Evolutionary conservation across 2,329 filamentous ascomycete species (phyloP).

Genomic region (Pseudogymnoascus sp.): DNA sequence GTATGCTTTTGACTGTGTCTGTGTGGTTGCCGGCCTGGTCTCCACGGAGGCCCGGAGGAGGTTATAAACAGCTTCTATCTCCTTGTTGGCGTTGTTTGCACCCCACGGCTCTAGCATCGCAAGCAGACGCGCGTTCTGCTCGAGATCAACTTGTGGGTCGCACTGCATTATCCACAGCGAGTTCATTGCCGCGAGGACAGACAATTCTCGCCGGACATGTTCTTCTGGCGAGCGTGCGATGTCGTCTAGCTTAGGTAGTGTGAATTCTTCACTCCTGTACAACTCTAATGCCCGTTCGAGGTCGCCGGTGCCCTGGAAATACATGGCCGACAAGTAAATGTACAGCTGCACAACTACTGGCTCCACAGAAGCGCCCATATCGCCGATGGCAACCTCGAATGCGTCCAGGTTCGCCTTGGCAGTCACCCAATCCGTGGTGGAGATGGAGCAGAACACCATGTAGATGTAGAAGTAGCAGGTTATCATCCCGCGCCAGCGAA

Average conservation of each 20-base stretch:
- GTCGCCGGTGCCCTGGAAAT: conserved; percentile 69
- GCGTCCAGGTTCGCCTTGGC: conserved; percentile 22
- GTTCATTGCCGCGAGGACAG: conserved; percentile 60
- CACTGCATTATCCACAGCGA: conserved; percentile 65
- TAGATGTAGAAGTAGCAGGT: conserved; percentile 27
- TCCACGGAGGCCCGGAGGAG: conserved; percentile 63
- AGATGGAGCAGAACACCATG: conserved; percentile 25
- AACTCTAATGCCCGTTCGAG: conserved; percentile 58
- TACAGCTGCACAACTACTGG: conserved; percentile 21
- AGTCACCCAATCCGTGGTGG: conserved; percentile 23
- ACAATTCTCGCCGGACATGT: conserved; percentile 55
- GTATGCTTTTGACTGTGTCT: conserved; percentile 70
- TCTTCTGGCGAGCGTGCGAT: conserved; percentile 32
- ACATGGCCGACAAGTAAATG: conserved; percentile 64
- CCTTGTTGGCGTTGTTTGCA: conserved; percentile 59
- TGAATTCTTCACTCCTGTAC: conserved; percentile 56
- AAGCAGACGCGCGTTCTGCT: conserved; percentile 52
- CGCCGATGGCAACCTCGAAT: conserved; percentile 17
- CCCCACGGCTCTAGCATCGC: conserved; percentile 61
- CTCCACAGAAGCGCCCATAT: conserved; percentile 19
- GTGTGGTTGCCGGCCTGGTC: conserved; percentile 53
- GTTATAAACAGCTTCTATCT: conserved; percentile 70
- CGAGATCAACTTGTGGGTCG: conserved; percentile 47
- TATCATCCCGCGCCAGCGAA: conserved; percentile 25
- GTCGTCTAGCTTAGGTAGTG: conserved; percentile 34